A percentile compares a stretch with the other conserved stretches of the same genome.
Evolutionary conservation across 768 basidiomycete genomes (phyloP).

Genomic region (Heimioporus sp.): DNA sequence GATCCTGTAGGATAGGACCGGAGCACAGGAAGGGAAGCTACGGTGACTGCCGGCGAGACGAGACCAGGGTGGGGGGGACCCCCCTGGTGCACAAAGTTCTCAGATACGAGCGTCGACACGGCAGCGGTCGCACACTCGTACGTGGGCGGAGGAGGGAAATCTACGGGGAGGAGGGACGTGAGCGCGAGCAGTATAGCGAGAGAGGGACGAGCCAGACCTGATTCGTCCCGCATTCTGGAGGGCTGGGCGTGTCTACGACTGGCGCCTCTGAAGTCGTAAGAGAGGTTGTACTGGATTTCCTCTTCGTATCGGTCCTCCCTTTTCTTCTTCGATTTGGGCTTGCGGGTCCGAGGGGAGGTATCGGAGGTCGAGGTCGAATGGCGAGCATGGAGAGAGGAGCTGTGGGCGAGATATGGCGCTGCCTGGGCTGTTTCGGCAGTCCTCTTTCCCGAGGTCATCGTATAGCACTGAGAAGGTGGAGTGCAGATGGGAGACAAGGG

Average conservation of each 20-base stretch:
- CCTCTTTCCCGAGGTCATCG: slow-evolving; percentile 35
- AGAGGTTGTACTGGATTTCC: slow-evolving; percentile 34
- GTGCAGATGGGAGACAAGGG: slow-evolving; percentile 38
- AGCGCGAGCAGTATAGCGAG: neutral
- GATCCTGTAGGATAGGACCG: slow-evolving; percentile 11
- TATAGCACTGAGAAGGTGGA: slow-evolving; percentile 32
- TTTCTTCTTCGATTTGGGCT: slow-evolving; percentile 41
- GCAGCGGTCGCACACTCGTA: slow-evolving; percentile 53
- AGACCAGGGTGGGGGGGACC: slow-evolving; percentile 25
- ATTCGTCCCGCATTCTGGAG: slow-evolving; percentile 29
- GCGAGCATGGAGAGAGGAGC: slow-evolving; percentile 52
- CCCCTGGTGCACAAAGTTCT: slow-evolving; percentile 35
- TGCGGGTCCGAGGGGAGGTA: slow-evolving; percentile 43
- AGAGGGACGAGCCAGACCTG: slow-evolving; percentile 23
- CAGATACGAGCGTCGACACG: slow-evolving; percentile 39
- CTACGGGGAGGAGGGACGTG: slow-evolving; percentile 32
- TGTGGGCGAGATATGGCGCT: slow-evolving; percentile 59
- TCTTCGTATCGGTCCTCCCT: slow-evolving; percentile 47
- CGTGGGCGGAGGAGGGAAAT: slow-evolving; percentile 76
- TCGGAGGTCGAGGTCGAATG: slow-evolving; percentile 50
- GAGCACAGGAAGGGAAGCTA: slow-evolving; percentile 23
- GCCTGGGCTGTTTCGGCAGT: slow-evolving; percentile 29
- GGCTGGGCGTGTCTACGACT: slow-evolving; percentile 24
- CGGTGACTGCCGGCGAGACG: slow-evolving; percentile 21
- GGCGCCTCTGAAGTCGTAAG: slow-evolving; percentile 30